A percentile compares a stretch with the other conserved stretches of the same genome.
Evolutionary conservation across 2,329 filamentous ascomycete genomes (phyloP).

Genomic region (Fonsecaea nubica): DNA sequence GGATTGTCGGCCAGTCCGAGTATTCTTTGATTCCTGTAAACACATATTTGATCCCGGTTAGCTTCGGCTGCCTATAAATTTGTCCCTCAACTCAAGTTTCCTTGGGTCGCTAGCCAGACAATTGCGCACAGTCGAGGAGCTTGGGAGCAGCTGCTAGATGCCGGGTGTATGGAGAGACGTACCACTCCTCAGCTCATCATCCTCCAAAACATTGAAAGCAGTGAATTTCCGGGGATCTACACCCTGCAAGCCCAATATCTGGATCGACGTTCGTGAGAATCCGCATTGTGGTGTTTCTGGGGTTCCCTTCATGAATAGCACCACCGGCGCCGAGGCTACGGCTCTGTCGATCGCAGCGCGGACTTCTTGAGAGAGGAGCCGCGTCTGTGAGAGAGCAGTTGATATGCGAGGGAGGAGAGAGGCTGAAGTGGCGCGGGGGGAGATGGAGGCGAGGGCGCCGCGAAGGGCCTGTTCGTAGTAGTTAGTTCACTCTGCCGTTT

Average conservation of each 20-base stretch:
- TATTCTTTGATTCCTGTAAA: conserved; percentile 92
- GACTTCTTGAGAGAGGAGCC: conserved; percentile 81
- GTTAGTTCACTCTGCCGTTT: neutral
- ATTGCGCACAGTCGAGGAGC: too few relatives aligned
- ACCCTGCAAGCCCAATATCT: conserved; percentile 92
- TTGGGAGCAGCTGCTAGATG: neutral
- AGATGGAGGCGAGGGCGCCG: conserved; percentile 34
- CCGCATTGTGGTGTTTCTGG: conserved; percentile 95
- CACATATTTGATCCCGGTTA: conserved; percentile 1
- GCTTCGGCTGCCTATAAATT: neutral
- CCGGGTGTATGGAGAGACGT: conserved; percentile 40
- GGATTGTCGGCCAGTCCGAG: conserved; percentile 98
- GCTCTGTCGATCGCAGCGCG: conserved; percentile 87
- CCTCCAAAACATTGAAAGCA: conserved; percentile 97
- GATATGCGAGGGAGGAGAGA: conserved; percentile 43
- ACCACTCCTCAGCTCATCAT: conserved; percentile 84
- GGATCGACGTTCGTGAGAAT: conserved; percentile 92
- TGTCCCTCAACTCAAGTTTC: neutral
- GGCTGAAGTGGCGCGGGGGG: conserved; percentile 41
- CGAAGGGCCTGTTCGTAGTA: conserved; percentile 34
- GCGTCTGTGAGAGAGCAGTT: conserved; percentile 33
- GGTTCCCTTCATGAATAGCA: conserved; percentile 99
- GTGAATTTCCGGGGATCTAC: conserved; percentile 95
- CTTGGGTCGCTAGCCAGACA: too few relatives aligned
- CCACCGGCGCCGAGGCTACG: conserved; percentile 84